A percentile compares a stretch with the other conserved stretches of the same genome.
Conservation (phyloP, 768 basidiomycete species). For the Mycena rebaudengoi region DNA sequence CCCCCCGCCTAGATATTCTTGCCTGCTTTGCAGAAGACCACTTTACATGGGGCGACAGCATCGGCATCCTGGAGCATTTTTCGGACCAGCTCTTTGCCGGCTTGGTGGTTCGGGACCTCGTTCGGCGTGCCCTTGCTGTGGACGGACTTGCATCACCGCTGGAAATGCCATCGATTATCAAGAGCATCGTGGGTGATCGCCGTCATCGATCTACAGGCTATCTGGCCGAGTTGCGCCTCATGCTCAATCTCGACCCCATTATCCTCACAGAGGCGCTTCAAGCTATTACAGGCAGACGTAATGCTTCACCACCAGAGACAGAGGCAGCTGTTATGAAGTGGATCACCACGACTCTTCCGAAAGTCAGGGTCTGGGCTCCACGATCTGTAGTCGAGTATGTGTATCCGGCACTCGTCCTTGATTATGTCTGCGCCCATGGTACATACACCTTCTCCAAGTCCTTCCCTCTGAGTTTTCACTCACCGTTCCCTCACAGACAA, state of each 20-base stretch:
- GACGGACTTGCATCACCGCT: background rate
- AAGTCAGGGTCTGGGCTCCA: conserved; percentile 4
- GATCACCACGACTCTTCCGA: background rate
- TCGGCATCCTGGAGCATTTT: conserved; percentile 15
- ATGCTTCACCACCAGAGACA: background rate
- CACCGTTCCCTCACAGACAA: background rate
- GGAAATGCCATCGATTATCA: background rate
- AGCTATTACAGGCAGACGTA: background rate
- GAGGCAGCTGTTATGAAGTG: background rate
- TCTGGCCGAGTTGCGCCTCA: conserved; percentile 6
- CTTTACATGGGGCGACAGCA: conserved; percentile 11
- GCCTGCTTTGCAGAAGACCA: conserved; percentile 8
- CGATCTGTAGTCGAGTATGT: conserved; percentile 10
- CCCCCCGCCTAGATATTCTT: conserved; percentile 5
- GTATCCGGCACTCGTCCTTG: background rate
- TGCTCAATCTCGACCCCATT: background rate
- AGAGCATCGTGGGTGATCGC: background rate
- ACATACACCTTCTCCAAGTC: too few species aligned
- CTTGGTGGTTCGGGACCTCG: conserved; percentile 10
- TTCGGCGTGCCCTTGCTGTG: background rate
- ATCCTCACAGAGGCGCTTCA: background rate
- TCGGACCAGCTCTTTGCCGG: conserved; percentile 7
- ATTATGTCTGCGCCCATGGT: background rate
- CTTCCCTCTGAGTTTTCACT: background rate
- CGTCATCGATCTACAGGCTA: conserved; percentile 3